phyloP scores from a whole-genome alignment of 306 rosid genomes.

The Citrullus mucosospermus region DNA sequence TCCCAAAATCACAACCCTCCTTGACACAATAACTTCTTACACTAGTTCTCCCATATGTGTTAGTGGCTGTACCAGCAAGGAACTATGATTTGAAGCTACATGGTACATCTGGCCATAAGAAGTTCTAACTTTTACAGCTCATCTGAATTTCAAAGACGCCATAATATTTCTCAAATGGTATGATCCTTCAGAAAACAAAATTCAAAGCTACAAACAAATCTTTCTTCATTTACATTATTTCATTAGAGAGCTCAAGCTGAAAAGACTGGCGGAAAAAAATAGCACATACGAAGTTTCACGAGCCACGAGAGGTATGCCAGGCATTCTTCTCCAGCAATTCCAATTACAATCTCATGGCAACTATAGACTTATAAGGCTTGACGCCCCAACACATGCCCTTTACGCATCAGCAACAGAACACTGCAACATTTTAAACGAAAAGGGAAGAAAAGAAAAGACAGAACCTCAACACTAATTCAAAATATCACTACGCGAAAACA shows the following conservation, averaged over 20 bases:
- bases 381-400: not conserved
- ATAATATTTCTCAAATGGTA: not conserved
- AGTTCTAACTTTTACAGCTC: not conserved
- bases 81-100: not conserved
- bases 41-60: not conserved
- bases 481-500: not conserved
- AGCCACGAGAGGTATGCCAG: constrained; percentile 24
- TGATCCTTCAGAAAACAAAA: not conserved
- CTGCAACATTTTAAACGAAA: not conserved
- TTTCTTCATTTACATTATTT: not conserved
- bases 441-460: not conserved
- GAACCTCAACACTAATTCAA: not conserved
- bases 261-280: not conserved
- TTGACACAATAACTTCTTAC: not conserved
- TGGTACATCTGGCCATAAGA: not conserved
- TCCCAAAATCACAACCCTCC: constrained; percentile 1
- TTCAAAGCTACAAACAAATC: not conserved
- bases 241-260: not conserved
- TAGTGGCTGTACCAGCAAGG: not conserved
- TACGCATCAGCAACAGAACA: constrained; percentile 1
- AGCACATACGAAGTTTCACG: constrained; percentile 32
- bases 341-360: constrained; percentile 3
- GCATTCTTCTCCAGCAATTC: constrained; percentile 24
- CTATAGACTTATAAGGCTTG: constrained; percentile 3
- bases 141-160: not conserved